Base-by-base conservation (phyloP, 805 yeast species). In the Lipomyces sp. region DNA sequence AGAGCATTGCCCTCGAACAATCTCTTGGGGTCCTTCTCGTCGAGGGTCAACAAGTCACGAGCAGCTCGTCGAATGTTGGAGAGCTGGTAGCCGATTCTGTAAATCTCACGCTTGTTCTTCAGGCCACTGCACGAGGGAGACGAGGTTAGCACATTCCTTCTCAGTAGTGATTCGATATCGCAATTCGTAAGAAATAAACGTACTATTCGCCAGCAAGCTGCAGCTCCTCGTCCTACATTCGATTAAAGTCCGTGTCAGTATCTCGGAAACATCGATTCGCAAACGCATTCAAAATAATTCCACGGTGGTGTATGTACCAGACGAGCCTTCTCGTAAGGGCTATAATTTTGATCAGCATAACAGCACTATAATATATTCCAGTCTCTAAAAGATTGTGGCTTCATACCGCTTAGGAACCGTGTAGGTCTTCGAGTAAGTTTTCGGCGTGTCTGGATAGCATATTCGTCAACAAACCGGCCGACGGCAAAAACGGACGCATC, bases 21-120 rank as follows among this genome's bases (percentile, higher is more conserved):
- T 82, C 98, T 89, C 88, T 90, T 93, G 84, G 96, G 97, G 79
- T 93, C 98, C 84, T 93, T 93, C 83, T 93, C 98, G 72, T 93
- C 98, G 82, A 96, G 89, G 82, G 98, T 93, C 78, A 93, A 84
- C 71, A 93, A 82, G 73, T 93, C 98, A 86, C 98, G 95, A 74
- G 98, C 98, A 76, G 98, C 98, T 82, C 98, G 89, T 82, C 98
- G 90, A 75, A 93, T 91, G 84, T 93, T 93, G 63, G 98, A 93
- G 73, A 93, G 86, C 81, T 93, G 98, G 84, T 86, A 87, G 76
- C 95, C 95, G 75, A 93, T 90, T 86, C 98, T 89, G 95, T 93
- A 93, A 77, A 93, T 88, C 81, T 93, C 98, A 76, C 95, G 87
- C 91, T 93, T 93, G 96, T 93, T 93, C 82, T 89, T 91, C 75